phyloP scores from a whole-genome alignment of 768 basidiomycete genomes.

The Rhizopogon salebrosus region DNA sequence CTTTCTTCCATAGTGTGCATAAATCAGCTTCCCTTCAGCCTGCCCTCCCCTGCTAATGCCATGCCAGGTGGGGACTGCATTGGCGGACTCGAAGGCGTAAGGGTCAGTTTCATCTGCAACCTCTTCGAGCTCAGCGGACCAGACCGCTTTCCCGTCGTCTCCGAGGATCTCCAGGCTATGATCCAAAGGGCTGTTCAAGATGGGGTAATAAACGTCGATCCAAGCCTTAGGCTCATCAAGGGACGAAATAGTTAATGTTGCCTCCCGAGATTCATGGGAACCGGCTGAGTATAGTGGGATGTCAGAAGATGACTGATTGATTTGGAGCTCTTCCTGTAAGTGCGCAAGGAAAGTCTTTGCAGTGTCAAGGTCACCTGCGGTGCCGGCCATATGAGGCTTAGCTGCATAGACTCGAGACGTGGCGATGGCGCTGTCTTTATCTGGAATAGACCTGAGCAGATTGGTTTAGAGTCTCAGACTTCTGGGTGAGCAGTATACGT shows the following conservation, averaged over 20 bases:
- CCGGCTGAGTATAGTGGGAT: constrained; percentile 54
- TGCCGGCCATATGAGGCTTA: constrained; percentile 60
- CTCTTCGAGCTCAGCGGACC: constrained; percentile 65
- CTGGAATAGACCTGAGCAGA: constrained; percentile 42
- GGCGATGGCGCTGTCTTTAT: constrained; percentile 41
- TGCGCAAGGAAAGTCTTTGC: constrained; percentile 50
- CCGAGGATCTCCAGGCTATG: constrained; percentile 51
- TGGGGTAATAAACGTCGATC: constrained; percentile 71
- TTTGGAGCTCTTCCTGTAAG: constrained; percentile 47
- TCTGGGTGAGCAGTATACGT: neutral
- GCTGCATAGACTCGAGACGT: constrained; percentile 49
- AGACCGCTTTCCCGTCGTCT: constrained; percentile 41
- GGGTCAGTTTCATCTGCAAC: constrained; percentile 61
- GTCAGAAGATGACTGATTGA: constrained; percentile 21
- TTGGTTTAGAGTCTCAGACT: too few species aligned
- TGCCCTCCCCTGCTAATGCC: constrained; percentile 65
- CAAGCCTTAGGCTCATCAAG: constrained; percentile 44
- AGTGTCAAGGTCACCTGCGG: constrained; percentile 48
- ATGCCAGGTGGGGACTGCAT: constrained; percentile 62
- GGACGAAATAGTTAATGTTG: constrained; percentile 43
- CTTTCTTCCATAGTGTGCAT: constrained; percentile 55
- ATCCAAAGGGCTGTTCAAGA: constrained; percentile 63
- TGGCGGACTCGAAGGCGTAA: constrained; percentile 52
- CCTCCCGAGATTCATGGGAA: constrained; percentile 44
- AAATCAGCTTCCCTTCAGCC: constrained; percentile 53